Conservation (phyloP, 2,329 filamentous ascomycete species). For the Fusarium sacchari region DNA sequence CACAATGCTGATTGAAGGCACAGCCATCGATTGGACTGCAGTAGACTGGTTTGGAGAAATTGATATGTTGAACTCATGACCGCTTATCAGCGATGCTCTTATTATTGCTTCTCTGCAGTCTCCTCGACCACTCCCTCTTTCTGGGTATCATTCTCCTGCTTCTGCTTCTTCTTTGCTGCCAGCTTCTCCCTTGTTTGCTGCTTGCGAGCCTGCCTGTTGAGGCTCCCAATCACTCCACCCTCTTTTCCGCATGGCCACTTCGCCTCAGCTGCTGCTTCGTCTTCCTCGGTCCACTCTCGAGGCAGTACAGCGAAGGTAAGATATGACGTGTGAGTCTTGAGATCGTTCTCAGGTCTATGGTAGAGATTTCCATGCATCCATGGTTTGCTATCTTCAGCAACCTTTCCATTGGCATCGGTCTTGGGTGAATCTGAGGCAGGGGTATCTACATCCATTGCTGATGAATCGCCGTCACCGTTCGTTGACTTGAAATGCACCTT, state of each 20-base stretch:
- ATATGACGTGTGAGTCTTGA: conserved; percentile 98
- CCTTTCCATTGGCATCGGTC: conserved; percentile 40
- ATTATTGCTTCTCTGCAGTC: conserved; percentile 32
- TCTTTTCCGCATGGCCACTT: conserved; percentile 71
- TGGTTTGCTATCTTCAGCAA: conserved; percentile 54
- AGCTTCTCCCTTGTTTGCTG: conserved; percentile 66
- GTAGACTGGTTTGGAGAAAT: neutral
- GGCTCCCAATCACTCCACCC: conserved; percentile 61
- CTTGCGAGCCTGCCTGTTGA: conserved; percentile 65
- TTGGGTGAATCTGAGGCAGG: conserved; percentile 42
- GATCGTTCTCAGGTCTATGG: conserved; percentile 84
- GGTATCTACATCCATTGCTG: conserved; percentile 55
- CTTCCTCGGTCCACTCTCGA: conserved; percentile 83
- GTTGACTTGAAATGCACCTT: conserved; percentile 44
- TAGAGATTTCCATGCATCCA: conserved; percentile 82
- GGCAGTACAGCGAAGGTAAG: conserved; percentile 92
- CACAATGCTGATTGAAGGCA: neutral
- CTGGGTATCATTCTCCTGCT: conserved; percentile 39
- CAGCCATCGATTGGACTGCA: neutral
- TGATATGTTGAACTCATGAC: conserved; percentile 3
- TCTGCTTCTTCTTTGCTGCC: conserved; percentile 58
- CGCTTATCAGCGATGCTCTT: conserved; percentile 1
- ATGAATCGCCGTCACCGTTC: conserved; percentile 42
- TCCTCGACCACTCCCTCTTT: conserved; percentile 24
- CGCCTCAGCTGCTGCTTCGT: conserved; percentile 75